These are phyloP conservation scores for Picea sitchensis DNA, from an alignment of 75 land plant species.

Conservation along the genomic window DNA sequence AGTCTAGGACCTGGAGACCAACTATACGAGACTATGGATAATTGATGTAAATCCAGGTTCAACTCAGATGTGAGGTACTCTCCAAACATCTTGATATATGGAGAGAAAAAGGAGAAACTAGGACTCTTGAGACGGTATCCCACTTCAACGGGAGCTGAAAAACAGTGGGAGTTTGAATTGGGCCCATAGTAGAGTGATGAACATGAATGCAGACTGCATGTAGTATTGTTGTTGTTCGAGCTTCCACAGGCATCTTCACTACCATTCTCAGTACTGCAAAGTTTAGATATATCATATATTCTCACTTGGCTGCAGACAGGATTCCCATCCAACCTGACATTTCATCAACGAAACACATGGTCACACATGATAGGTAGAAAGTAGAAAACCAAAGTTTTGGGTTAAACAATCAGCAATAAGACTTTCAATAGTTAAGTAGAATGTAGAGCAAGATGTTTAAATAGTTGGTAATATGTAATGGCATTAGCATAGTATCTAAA, in stretches of 20 bases:
- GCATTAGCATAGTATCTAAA: background rate
- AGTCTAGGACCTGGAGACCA: constrained; percentile 72
- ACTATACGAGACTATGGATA: constrained; percentile 21
- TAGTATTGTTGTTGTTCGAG: background rate
- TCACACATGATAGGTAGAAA: background rate
- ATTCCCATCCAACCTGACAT: constrained; percentile 34
- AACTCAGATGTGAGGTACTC: constrained; percentile 42
- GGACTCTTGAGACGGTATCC: constrained; percentile 75
- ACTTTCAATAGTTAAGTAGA: background rate
- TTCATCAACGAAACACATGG: background rate
- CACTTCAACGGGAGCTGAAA: constrained; percentile 42
- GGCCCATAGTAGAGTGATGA: background rate
- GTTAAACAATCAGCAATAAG: background rate
- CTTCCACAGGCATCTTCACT: background rate
- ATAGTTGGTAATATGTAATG: background rate
- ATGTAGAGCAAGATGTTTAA: background rate
- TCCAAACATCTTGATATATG: constrained; percentile 39
- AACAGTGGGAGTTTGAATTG: constrained; percentile 18
- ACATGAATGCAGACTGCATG: background rate
- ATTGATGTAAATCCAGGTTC: constrained; percentile 32
- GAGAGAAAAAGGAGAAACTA: constrained; percentile 51
- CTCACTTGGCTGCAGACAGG: constrained; percentile 31
- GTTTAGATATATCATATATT: constrained; percentile 5
- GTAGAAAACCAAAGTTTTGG: background rate
- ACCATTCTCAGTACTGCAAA: constrained; percentile 4